phyloP scores from a whole-genome alignment of 2,329 filamentous ascomycete species.

The Aspergillus sp. region DNA sequence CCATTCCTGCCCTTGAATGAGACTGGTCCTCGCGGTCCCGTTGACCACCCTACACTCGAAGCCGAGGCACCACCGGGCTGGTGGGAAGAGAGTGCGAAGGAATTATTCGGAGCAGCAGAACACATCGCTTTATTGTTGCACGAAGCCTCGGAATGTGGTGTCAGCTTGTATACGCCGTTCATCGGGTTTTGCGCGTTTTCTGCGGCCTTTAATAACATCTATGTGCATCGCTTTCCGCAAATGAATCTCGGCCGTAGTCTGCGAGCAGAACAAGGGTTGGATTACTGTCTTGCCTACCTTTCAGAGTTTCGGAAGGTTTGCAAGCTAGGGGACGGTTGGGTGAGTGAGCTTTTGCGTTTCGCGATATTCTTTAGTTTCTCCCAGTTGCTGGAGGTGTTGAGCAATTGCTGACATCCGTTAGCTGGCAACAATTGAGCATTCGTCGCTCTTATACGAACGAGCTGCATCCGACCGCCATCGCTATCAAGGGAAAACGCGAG shows the following conservation, averaged over 20 bases:
- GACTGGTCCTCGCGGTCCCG: background rate
- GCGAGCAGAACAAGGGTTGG: background rate
- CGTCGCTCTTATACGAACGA: background rate
- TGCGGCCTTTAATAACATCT: background rate
- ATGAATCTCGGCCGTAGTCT: conserved; percentile 1
- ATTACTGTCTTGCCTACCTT: background rate
- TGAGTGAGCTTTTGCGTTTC: background rate
- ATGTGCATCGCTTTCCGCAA: background rate
- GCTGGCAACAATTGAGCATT: background rate
- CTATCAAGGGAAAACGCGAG: background rate
- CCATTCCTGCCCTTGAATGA: background rate
- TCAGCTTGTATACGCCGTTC: background rate
- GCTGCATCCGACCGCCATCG: background rate
- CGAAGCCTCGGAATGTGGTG: conserved; percentile 2
- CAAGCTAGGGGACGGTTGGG: conserved; percentile 3
- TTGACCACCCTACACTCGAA: background rate
- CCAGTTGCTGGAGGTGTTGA: too few relatives aligned
- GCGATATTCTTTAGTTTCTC: too few relatives aligned
- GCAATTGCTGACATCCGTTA: background rate
- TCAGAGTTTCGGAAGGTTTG: conserved; percentile 1
- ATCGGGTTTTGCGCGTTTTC: conserved; percentile 1
- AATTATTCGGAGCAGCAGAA: background rate
- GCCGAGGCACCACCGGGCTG: background rate
- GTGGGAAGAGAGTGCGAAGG: conserved; percentile 1
- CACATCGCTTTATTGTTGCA: background rate